Base-by-base conservation (phyloP, 2,329 filamentous ascomycete species). In the Aspergillus aculeatinus region DNA sequence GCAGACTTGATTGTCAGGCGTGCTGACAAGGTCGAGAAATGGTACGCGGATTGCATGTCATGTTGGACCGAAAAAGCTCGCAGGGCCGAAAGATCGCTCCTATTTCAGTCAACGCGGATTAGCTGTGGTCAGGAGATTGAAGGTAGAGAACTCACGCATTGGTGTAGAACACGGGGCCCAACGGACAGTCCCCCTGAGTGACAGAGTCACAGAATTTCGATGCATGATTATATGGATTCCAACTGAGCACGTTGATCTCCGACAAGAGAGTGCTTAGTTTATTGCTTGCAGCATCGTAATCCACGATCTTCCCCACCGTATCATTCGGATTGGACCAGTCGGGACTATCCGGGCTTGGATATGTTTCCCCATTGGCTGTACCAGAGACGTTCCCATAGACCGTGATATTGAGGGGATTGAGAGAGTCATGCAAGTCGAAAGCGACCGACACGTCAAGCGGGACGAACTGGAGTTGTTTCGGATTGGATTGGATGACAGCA, bases 381-480 rank as follows among this genome's bases (percentile, higher is more conserved):
- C 95, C 95, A 9, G 89, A 90, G 31, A 98, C 92, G 76, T 98
- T 97, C 55, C 93, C 94, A 80, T 92, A 98, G 51, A 96, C 84
- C 1, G 87, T 95, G 58, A 97, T 80, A 63, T 85, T 87, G 52
- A 99, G 81, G 47, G 83, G 85, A 71, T 93, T 86, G 54, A 79
- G 82, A 4, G 84, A 74, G 63, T 84, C 78, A 14, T 79, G 74
- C 29, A 84, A 82, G 68, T 91, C 84, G 79, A 96, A 96, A 21
- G 79, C 78, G 59, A 91, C 94, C 68, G 90, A 87, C 59, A 95
- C 85, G 67, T 85, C 87, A 39, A 88, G 75, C 2, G 95, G 93
- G 12, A 87, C 81, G 80, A 94, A 96, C 79, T 97, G 92, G 33
- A 98, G 83, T 63, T 83, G 83, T 39, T 79, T 75, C 14, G 89